Percentiles rank a stretch among this genome's conserved stretches.
Evolutionary conservation across 345 rosid genomes (phyloP).

Genomic region (Triadica sebifera): DNA sequence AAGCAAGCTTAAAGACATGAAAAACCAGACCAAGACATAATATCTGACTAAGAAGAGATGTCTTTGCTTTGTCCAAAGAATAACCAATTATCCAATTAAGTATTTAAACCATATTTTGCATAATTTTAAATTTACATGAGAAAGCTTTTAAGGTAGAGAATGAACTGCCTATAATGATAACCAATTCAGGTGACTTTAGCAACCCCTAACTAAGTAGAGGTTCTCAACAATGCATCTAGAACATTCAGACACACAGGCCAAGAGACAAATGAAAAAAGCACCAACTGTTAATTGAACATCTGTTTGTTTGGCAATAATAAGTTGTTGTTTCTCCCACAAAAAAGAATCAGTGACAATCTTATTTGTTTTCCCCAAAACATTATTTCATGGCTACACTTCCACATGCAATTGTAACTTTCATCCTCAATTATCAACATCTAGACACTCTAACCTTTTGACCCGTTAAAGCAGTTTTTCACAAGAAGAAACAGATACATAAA

Average conservation of each 20-base stretch:
- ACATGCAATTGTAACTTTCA: not conserved
- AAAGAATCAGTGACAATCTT: not conserved
- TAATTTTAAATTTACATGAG: not conserved
- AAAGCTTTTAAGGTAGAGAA: not conserved
- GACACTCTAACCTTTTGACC: not conserved
- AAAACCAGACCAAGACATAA: conserved; percentile 1
- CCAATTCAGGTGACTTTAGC: not conserved
- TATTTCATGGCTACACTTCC: not conserved
- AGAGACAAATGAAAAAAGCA: not conserved
- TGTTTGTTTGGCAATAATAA: not conserved
- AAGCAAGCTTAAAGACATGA: not conserved
- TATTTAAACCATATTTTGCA: not conserved
- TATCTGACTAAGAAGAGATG: too few relatives aligned
- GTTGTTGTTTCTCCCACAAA: not conserved
- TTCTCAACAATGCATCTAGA: not conserved
- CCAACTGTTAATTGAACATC: not conserved
- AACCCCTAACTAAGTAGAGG: not conserved
- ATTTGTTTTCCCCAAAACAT: not conserved
- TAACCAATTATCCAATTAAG: not conserved
- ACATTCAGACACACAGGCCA: not conserved
- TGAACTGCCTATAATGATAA: not conserved
- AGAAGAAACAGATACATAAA: not conserved
- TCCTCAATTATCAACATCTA: not conserved
- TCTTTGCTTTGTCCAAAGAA: not conserved
- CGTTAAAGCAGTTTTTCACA: not conserved